Evolutionary conservation across 345 rosid species (phyloP).

Genomic region (Corchorus capsularis): DNA sequence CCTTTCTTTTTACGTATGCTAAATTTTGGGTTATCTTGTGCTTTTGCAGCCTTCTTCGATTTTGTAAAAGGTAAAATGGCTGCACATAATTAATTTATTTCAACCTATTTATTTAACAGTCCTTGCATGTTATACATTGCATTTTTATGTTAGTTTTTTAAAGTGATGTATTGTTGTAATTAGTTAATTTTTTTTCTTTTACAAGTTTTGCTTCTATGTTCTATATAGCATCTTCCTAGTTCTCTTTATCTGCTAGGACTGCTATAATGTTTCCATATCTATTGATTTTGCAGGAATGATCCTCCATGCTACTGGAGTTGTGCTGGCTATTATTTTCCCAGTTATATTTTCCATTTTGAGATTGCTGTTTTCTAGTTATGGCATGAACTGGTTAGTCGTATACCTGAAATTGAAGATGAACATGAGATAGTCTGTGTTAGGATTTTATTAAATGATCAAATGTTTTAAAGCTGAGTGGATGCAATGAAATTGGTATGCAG

Average conservation of each 20-base stretch:
- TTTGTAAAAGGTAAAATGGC: conserved; percentile 66
- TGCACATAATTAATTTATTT: neutral
- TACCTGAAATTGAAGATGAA: conserved; percentile 3
- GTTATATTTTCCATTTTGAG: conserved; percentile 69
- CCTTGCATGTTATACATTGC: neutral
- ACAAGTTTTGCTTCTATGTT: conserved; percentile 9
- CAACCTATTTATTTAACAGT: neutral
- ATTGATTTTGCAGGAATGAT: conserved; percentile 59
- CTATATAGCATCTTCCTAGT: conserved; percentile 6
- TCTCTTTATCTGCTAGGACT: conserved; percentile 18
- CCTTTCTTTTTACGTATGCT: conserved; percentile 61
- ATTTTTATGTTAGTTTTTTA: neutral
- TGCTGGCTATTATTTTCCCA: conserved; percentile 74
- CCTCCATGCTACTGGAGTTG: conserved; percentile 62
- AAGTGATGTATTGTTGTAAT: neutral
- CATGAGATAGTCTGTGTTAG: neutral
- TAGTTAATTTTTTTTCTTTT: conserved; percentile 2
- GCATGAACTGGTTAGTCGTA: conserved; percentile 82
- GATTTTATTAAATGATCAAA: neutral
- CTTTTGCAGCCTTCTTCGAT: conserved; percentile 54
- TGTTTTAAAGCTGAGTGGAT: conserved; percentile 7
- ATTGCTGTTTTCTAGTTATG: conserved; percentile 61
- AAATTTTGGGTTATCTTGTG: conserved; percentile 46
- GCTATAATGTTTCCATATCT: conserved; percentile 25
- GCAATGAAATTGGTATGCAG: conserved; percentile 50